Percentiles rank a stretch among this genome's conserved stretches.
Conservation (phyloP, 352 stramenopile species). For the Blastocystis hominis region DNA sequence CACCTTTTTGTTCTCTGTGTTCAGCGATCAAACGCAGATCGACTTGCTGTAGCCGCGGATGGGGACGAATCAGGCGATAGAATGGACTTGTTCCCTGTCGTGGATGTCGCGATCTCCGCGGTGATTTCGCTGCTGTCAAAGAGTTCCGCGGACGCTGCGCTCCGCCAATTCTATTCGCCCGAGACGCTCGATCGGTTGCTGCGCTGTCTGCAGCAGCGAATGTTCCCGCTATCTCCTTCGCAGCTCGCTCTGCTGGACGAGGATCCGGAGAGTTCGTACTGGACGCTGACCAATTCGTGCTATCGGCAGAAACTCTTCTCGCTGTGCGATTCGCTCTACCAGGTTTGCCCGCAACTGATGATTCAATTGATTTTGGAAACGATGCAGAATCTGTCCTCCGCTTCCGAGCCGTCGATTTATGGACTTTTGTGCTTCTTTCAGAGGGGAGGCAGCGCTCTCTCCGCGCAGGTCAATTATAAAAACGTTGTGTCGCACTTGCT, state of each 20-base stretch:
- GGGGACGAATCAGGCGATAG: neutral
- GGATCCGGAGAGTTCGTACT: neutral
- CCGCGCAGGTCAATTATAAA: neutral
- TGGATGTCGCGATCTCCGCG: neutral
- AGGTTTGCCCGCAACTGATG: neutral
- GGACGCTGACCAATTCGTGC: neutral
- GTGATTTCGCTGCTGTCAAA: neutral
- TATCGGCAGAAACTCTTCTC: neutral
- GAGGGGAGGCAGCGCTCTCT: neutral
- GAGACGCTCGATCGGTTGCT: neutral
- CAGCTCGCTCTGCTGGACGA: neutral
- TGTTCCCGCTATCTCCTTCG: neutral
- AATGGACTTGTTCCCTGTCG: neutral
- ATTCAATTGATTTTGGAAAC: neutral
- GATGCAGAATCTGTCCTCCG: neutral
- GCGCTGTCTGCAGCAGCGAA: neutral
- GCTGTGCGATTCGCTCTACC: neutral
- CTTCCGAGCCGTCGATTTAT: neutral
- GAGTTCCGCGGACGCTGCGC: neutral
- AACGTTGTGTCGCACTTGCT: neutral
- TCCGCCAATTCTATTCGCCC: neutral
- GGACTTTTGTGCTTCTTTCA: conserved; percentile 29
- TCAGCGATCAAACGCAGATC: neutral
- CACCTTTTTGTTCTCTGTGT: neutral
- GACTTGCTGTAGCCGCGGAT: neutral